A percentile compares a stretch with the other conserved stretches of the same genome.
phyloP scores from a whole-genome alignment of 345 rosid species.

The Heritiera littoralis region DNA sequence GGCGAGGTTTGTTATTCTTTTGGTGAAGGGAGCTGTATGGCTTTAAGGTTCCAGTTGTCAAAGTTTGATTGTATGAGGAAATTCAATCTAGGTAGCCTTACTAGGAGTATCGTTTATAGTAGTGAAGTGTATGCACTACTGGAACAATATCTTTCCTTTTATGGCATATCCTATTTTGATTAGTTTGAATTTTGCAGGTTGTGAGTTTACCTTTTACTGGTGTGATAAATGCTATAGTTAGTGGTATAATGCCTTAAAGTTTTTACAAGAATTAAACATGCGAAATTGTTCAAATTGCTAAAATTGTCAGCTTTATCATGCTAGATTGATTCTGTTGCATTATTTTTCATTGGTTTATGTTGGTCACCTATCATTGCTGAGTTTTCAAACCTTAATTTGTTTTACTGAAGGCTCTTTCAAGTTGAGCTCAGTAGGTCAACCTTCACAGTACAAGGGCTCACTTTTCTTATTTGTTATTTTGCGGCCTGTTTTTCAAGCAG shows the following conservation, averaged over 20 bases:
- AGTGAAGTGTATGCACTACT: too few relatives aligned
- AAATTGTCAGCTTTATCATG: too few relatives aligned
- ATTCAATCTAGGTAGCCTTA: neutral
- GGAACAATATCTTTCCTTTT: too few relatives aligned
- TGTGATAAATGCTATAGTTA: too few relatives aligned
- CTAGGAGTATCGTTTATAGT: neutral
- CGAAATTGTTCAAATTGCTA: too few relatives aligned
- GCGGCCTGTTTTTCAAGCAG: constrained; percentile 70
- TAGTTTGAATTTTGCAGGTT: too few relatives aligned
- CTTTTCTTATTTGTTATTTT: constrained; percentile 24
- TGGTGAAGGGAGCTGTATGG: neutral
- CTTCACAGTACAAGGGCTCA: neutral
- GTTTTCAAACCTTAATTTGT: neutral
- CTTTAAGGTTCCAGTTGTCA: neutral
- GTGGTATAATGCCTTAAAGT: too few relatives aligned
- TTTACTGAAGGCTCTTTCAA: neutral
- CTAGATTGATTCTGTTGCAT: too few relatives aligned
- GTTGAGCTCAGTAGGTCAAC: constrained; percentile 1
- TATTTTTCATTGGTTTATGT: too few relatives aligned
- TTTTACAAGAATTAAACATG: too few relatives aligned
- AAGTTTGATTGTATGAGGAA: neutral
- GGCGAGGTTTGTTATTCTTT: neutral
- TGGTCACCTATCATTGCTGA: neutral
- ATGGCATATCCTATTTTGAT: too few relatives aligned
- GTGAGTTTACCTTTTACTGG: too few relatives aligned